Evolutionary conservation across 2,329 filamentous ascomycete genomes (phyloP).

Genomic region (Aspergillus vadensis): DNA sequence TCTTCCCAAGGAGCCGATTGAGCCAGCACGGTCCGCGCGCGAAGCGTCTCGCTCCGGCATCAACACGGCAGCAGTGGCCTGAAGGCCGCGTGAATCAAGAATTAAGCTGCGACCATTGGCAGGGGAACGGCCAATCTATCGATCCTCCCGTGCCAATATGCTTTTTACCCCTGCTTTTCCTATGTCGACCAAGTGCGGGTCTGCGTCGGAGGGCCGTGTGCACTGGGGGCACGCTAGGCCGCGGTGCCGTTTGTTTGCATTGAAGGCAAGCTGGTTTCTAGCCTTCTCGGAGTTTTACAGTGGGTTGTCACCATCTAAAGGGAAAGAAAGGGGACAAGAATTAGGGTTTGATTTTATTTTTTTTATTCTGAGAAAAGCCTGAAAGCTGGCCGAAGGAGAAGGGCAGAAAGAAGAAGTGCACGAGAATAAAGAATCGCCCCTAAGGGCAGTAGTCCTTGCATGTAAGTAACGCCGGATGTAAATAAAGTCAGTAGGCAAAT

Average conservation of each 20-base stretch:
- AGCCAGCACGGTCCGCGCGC: slow-evolving; percentile 33
- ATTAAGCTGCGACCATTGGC: neutral
- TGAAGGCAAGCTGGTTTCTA: slow-evolving; percentile 28
- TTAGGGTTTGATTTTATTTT: slow-evolving; percentile 1
- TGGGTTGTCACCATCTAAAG: slow-evolving; percentile 18
- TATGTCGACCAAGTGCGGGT: slow-evolving; percentile 6
- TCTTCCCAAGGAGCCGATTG: slow-evolving; percentile 46
- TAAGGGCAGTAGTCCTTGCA: slow-evolving; percentile 17
- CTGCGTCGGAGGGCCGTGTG: slow-evolving; percentile 5
- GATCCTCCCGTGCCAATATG: neutral
- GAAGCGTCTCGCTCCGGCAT: slow-evolving; percentile 30
- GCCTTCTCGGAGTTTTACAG: slow-evolving; percentile 22
- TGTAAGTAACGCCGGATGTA: slow-evolving; percentile 15
- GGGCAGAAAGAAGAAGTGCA: neutral
- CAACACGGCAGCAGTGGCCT: slow-evolving; percentile 35
- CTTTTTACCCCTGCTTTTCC: slow-evolving; percentile 9
- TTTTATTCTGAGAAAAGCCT: neutral
- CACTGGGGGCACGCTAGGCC: slow-evolving; percentile 13
- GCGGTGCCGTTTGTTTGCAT: slow-evolving; percentile 24
- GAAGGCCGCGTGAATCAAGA: neutral
- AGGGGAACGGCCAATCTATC: neutral
- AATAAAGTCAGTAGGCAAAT: slow-evolving; percentile 2
- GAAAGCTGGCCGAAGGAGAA: neutral
- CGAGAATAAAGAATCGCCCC: slow-evolving; percentile 1
- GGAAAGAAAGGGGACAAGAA: neutral